phyloP scores from a whole-genome alignment of 148 eudicot species.

The Amaranthus hypochondriacus region DNA sequence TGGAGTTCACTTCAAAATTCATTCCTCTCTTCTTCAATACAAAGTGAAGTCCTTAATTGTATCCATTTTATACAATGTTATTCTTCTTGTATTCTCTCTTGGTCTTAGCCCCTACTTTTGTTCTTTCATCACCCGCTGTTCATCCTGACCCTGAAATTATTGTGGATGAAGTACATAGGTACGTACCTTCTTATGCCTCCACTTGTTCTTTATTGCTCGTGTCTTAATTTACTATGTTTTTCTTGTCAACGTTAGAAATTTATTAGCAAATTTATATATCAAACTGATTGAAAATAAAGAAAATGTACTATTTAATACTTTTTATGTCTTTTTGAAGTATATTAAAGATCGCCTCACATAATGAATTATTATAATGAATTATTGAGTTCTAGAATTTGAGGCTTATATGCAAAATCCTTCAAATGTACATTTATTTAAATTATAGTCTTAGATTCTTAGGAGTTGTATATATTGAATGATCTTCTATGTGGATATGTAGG shows the following conservation, averaged over 20 bases:
- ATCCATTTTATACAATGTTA: conserved; percentile 5
- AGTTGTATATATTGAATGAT: neutral
- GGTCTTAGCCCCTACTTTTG: conserved; percentile 16
- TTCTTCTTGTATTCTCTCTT: conserved; percentile 19
- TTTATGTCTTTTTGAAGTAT: too few relatives aligned
- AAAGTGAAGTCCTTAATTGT: conserved; percentile 20
- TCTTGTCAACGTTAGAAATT: neutral
- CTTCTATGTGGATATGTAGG: conserved; percentile 26
- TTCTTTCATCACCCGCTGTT: conserved; percentile 30
- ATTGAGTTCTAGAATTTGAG: neutral
- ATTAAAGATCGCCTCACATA: too few relatives aligned
- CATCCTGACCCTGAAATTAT: conserved; percentile 46
- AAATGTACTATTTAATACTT: neutral
- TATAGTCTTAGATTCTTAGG: neutral
- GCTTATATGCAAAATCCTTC: neutral
- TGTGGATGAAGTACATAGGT: conserved; percentile 59
- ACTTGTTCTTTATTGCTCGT: neutral
- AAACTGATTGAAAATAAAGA: neutral
- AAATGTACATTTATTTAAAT: neutral
- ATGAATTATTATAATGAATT: neutral
- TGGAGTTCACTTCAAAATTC: neutral
- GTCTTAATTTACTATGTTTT: neutral
- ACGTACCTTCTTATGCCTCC: conserved; percentile 11
- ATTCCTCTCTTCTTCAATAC: neutral
- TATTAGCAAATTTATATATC: neutral